phyloP scores from a whole-genome alignment of 768 basidiomycete species.

The Russula brevipes region DNA sequence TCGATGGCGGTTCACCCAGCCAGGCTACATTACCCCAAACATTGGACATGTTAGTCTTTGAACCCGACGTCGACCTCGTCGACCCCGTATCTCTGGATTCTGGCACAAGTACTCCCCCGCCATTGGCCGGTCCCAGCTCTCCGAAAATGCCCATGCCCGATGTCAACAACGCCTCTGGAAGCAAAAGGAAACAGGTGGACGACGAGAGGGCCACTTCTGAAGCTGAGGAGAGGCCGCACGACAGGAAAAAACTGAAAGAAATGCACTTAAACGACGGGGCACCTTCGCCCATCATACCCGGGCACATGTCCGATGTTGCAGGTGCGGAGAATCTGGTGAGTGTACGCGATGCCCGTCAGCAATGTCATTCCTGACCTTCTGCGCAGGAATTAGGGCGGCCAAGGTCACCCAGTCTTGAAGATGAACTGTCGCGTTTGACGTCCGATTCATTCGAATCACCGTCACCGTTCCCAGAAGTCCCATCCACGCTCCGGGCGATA shows the following conservation, averaged over 20 bases:
- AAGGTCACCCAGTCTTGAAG: background rate
- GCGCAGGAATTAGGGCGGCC: background rate
- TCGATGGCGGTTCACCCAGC: background rate
- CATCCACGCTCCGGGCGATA: background rate
- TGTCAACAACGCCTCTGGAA: background rate
- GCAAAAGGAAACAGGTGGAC: slow-evolving; percentile 15
- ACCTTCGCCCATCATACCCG: background rate
- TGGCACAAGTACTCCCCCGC: background rate
- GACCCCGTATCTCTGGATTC: background rate
- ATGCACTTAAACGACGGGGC: background rate
- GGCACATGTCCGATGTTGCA: background rate
- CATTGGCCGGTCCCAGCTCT: background rate
- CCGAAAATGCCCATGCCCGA: background rate
- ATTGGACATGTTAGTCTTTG: background rate
- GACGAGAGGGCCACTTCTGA: background rate
- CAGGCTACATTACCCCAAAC: background rate
- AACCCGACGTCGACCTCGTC: background rate
- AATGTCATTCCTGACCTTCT: background rate
- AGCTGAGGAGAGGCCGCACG: background rate
- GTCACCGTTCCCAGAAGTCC: background rate
- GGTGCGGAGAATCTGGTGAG: background rate
- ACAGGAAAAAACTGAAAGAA: slow-evolving; percentile 8
- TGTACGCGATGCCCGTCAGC: background rate
- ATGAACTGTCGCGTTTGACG: background rate
- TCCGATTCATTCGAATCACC: background rate